Base-by-base conservation (phyloP, 2,329 filamentous ascomycete genomes). In the Trichophyton equinum region DNA sequence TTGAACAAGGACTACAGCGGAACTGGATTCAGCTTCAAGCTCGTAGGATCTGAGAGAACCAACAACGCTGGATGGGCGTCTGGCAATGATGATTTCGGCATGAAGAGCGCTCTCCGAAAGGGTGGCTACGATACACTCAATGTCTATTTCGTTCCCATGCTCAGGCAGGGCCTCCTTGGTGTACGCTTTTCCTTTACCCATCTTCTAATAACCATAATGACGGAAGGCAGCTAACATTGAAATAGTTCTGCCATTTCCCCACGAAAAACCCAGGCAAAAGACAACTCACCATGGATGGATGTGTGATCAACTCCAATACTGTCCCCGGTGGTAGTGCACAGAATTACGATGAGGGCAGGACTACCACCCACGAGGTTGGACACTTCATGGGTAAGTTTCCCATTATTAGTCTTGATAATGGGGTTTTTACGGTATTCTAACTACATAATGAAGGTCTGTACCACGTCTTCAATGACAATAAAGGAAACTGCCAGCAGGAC, bases 281-380 rank as follows among this genome's bases (percentile, higher is more conserved):
- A 49, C 9, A 25, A 47, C 64, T 63, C 58, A 62, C 58, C n/a
- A 13, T 11, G 33, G 68, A 70, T 56, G 69, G 67, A 18, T 66
- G 66, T 36, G 59, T 62, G 20, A 61, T 69, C 30, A 57, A 63
- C 20, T 63, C 65, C 20, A 47, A 58, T 8, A 64, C 65, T 49
- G 63, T 70, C 13, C 68, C 69, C 20, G 68, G 68, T 20, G 67
- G 68, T 51, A 57, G 47, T 46, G 53, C 46, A 15, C 33, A 33
- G 46, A 36, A 36, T n/a, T 66, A 62, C 60, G 64, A 69, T 60
- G 44, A 65, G 27, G 69, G 68, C 33, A 65, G 67, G 61, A 71
- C 69, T 1, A 60, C 67, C 7, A 68, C 66, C 27, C 71, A 73
- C 63, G 71, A 72, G 62, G 63, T 68, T 38, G 70, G 71, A 9